Base-by-base conservation (phyloP, 139 green algal species). In the Volvox africanus region DNA sequence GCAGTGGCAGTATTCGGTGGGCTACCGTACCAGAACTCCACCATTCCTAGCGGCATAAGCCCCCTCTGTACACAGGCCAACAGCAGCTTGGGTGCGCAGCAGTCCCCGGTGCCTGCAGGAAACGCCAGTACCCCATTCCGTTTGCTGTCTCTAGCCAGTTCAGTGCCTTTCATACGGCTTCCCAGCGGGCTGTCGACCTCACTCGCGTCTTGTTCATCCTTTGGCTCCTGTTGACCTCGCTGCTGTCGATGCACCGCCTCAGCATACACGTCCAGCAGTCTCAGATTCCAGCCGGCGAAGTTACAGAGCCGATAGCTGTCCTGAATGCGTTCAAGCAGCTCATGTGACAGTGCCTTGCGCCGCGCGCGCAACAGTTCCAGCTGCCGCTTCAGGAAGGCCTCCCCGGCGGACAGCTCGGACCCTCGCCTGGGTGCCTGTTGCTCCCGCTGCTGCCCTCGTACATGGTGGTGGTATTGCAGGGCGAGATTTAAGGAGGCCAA, bases 81-180 rank as follows among this genome's bases (percentile, higher is more conserved):
- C 55, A 95, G 82, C 86, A 95, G 92, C 86, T 95, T 95, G 67
- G 93, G 92, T 13, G 91, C 92, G 65, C 90, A 94, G 89, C 93
- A 95, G 87, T 94, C 93, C 2, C 93, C 93, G 0, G 87, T 92
- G 80, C 93, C 93, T 1, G 93, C 91, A 2, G 93, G 93, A 30
- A 89, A 78, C 2, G 84, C 28, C 67, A 76, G 65, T 30, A 12
- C 44, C 44, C 9, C 9, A 55, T 55, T 55, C 44, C 44, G 9
- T 55, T 55, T 9, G 9, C 44, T 55, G 44, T 9, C 44, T 55
- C 5, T 9, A 55, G 44, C 9, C 44, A 9, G 44, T 55, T 9
- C 44, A 55, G 44, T 55, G 44, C 44, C 9, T 9, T 9, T 9
- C 44, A 9, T 55, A 55, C 44, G 9, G 44, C 44, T 55, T 9